Conservation (phyloP, 805 yeast species). For the Teunomyces gatunensis region DNA sequence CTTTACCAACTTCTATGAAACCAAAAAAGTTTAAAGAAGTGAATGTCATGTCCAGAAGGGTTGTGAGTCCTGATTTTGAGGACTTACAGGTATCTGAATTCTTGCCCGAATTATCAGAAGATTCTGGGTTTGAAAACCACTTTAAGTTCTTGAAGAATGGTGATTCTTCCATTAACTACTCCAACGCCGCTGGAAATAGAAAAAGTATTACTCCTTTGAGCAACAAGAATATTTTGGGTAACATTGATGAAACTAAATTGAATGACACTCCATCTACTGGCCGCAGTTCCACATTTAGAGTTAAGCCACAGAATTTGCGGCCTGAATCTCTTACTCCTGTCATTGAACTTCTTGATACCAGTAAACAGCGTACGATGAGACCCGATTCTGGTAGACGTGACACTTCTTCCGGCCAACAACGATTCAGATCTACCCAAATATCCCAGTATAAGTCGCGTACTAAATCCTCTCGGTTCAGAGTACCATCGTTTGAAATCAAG, state of each 20-base stretch:
- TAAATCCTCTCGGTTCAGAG: constrained; percentile 30
- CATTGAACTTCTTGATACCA: not conserved
- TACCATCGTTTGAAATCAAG: constrained; percentile 43
- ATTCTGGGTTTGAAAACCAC: constrained; percentile 48
- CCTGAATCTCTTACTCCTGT: not conserved
- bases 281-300: not conserved
- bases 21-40: constrained; percentile 38
- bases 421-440: not conserved
- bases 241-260: constrained; percentile 17
- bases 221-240: constrained; percentile 27
- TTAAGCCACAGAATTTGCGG: not conserved
- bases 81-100: constrained; percentile 41
- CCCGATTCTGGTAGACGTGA: constrained; percentile 3
- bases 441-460: constrained; percentile 1
- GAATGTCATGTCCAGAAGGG: constrained; percentile 40
- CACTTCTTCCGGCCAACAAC: not conserved
- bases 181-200: constrained; percentile 18
- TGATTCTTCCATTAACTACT: constrained; percentile 12
- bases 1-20: constrained; percentile 26
- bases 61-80: constrained; percentile 42
- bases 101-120: constrained; percentile 47
- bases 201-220: constrained; percentile 25
- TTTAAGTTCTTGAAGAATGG: constrained; percentile 31
- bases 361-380: not conserved
- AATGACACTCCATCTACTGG: constrained; percentile 16